Conservation (phyloP, 305 asterid species). For the Fraxinus baroniana region DNA sequence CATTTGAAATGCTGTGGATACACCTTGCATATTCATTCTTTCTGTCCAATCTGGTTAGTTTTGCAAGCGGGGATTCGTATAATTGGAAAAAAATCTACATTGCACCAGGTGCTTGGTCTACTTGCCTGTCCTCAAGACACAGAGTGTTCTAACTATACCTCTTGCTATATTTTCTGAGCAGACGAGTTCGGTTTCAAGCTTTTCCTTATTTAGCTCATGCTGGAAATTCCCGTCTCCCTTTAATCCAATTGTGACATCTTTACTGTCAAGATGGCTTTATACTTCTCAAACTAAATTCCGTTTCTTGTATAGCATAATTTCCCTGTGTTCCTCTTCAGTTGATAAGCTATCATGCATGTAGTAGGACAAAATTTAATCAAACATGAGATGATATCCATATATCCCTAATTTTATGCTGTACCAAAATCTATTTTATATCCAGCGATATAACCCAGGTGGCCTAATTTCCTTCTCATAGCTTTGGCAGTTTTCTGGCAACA, state of each 20-base stretch:
- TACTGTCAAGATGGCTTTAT: neutral
- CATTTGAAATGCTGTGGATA: neutral
- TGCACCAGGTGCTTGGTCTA: slow-evolving; percentile 5
- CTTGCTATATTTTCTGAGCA: slow-evolving; percentile 8
- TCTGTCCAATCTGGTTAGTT: slow-evolving; percentile 17
- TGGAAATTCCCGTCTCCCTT: neutral
- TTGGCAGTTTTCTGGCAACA: too few relatives aligned
- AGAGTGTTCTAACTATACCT: slow-evolving; percentile 11
- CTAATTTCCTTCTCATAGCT: too few relatives aligned
- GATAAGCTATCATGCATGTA: too few relatives aligned
- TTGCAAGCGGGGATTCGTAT: slow-evolving; percentile 14
- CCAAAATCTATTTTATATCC: too few relatives aligned
- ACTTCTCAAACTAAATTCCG: neutral
- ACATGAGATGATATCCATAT: too few relatives aligned
- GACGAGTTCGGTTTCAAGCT: neutral
- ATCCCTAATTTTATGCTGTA: too few relatives aligned
- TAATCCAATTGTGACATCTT: slow-evolving; percentile 2
- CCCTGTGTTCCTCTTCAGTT: too few relatives aligned
- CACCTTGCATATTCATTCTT: slow-evolving; percentile 1
- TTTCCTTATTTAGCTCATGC: neutral
- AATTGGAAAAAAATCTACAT: slow-evolving; percentile 1
- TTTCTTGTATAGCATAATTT: too few relatives aligned
- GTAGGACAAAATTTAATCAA: too few relatives aligned
- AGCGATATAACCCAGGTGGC: too few relatives aligned
- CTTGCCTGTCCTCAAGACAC: slow-evolving; percentile 7